These are phyloP conservation scores for Rhodotorula glutinis DNA, from an alignment of 1,284 basidiomycete species.

Conservation along the genomic window DNA sequence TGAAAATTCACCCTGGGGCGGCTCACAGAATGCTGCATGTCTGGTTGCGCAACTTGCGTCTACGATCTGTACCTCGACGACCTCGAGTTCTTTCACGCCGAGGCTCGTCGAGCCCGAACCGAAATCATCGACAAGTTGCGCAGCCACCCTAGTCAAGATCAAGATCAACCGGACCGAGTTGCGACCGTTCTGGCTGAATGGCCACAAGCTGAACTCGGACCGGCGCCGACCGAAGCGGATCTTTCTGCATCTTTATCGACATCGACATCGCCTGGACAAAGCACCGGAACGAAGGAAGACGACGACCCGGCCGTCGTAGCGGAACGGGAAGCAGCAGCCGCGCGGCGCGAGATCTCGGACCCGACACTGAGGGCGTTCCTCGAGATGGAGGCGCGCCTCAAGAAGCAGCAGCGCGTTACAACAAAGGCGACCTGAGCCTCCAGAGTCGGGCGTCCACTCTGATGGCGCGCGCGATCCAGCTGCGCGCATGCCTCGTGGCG, in stretches of 20 bases:
- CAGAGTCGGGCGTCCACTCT: too few species aligned
- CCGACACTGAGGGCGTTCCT: slow-evolving; percentile 28
- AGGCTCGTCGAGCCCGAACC: neutral
- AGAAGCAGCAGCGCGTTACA: slow-evolving; percentile 3
- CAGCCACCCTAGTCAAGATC: neutral
- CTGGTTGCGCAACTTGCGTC: slow-evolving; percentile 32
- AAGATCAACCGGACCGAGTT: neutral
- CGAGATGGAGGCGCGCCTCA: slow-evolving; percentile 39
- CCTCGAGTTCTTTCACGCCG: slow-evolving; percentile 22
- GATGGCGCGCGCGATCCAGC: too few species aligned
- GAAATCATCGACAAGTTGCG: neutral
- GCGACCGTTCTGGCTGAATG: neutral
- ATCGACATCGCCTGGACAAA: too few species aligned
- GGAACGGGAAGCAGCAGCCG: neutral
- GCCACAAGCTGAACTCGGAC: neutral
- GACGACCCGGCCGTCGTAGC: neutral
- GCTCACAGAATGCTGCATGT: slow-evolving; percentile 35
- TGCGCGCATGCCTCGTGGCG: too few species aligned
- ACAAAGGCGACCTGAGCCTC: neutral
- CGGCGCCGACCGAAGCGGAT: neutral
- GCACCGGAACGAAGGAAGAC: too few species aligned
- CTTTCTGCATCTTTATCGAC: neutral
- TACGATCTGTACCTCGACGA: slow-evolving; percentile 38
- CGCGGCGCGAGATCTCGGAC: neutral
- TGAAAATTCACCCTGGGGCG: too few species aligned